Evolutionary conservation across 2,329 filamentous ascomycete species (phyloP), one percentile per base, ranked within the genome.

Genomic region (Cercospora sp.): DNA sequence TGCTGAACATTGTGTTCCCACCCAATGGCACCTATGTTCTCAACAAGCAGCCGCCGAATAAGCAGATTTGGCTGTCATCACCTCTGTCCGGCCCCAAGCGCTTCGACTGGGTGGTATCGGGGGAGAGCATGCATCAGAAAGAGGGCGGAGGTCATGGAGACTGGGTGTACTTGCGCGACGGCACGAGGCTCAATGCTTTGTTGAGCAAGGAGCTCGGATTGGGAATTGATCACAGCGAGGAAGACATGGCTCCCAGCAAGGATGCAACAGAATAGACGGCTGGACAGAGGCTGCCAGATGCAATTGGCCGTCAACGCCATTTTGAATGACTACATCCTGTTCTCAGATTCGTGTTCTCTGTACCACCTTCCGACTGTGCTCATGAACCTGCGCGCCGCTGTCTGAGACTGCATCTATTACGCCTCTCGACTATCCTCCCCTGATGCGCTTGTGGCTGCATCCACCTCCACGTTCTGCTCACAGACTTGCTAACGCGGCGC

Each of bases 21-120:
- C 83, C 85, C 12, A 84, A 88, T 61, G 93, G 94, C 70, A 94
- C 88, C 32, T 99, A 96, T 78, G 92, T 99, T 69, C 87, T 99
- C 82, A 99, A 99, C 87, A 99, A 99, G 81, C 95, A 99, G 80
- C 95, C 95, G 0, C 93, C 94, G 21, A 98, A 97, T 85, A 95
- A 93, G 84, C 95, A 90, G 76, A 97, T 99, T 77, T 99, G 95
- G 95, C 88, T 98, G 57, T 95, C 92, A 43, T 97, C 93, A 53
- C 95, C 95, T 3, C 84, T 93, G 64, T 94, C 92, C 5, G 95
- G 95, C 0, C 95, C 95, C 13, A 97, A 97, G 82, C 90, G 94
- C 67, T 99, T 90, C 82, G 94, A 98, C 80, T 99, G 92, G 87
- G 91, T 97, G 65, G 79, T 94, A 61, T 74, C 84, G 58, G 88